Evolutionary conservation across 352 stramenopile genomes (phyloP).

Genomic region (Globisporangium polare): DNA sequence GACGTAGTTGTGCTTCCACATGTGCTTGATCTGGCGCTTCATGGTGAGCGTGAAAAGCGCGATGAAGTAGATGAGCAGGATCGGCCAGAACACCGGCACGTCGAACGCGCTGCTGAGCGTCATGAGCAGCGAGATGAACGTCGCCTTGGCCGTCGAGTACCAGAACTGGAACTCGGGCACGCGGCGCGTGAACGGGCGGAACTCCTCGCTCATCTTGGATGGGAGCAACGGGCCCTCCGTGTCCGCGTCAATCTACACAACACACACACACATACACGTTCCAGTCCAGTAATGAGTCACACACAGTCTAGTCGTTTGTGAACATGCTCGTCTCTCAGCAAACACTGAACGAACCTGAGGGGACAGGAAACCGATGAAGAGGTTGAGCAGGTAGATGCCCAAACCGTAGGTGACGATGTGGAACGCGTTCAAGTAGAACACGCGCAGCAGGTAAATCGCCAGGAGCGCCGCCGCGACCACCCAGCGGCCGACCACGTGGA

Average conservation of each 20-base stretch:
- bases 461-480: slow-evolving; percentile 83
- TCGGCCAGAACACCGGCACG: slow-evolving; percentile 99
- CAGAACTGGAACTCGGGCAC: slow-evolving; percentile 99
- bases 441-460: slow-evolving; percentile 90
- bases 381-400: slow-evolving; percentile 99
- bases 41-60: slow-evolving; percentile 98
- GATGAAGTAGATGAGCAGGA: slow-evolving; percentile 99
- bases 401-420: slow-evolving; percentile 99
- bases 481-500: slow-evolving; percentile 94
- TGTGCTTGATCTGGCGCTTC: slow-evolving; percentile 99
- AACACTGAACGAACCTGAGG: too few relatives aligned
- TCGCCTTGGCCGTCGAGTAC: slow-evolving; percentile 89
- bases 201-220: slow-evolving; percentile 88
- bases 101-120: slow-evolving; percentile 99
- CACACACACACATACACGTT: background rate
- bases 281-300: too few relatives aligned
- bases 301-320: background rate
- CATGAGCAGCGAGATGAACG: slow-evolving; percentile 92
- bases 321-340: too few relatives aligned
- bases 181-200: slow-evolving; percentile 89
- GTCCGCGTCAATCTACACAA: slow-evolving; percentile 70
- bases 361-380: slow-evolving; percentile 99
- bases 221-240: slow-evolving; percentile 89
- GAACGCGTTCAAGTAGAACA: slow-evolving; percentile 93
- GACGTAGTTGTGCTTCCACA: slow-evolving; percentile 99